Evolutionary conservation across 2,329 filamentous ascomycete species (phyloP), one percentile per base, ranked within the genome.

Genomic region (Colletotrichum plurivorum): DNA sequence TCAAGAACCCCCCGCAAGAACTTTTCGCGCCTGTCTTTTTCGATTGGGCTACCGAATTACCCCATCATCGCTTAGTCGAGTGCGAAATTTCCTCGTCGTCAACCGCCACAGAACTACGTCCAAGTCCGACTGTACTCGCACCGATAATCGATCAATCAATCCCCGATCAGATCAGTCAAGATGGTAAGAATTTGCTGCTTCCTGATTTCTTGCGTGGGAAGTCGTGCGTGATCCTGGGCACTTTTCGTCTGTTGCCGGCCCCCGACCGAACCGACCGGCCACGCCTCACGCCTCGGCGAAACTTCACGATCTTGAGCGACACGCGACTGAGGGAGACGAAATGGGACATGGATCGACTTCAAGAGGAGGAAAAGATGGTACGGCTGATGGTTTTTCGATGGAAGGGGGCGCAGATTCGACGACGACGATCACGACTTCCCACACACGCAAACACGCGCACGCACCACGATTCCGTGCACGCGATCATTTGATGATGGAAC

Each of bases 171-270:
- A 85, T 87, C 83, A 87, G 85, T 85, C 89, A 92, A 90, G 82
- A 92, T 92, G 90, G 90, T 92, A 88, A 90, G 89, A 79, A 45
- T 49, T 65, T 70, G 58, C 70, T 57, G 59, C 66, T 66, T 51
- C 70, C 69, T 69, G 59, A 70, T 63, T 72, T 63, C 71, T 67
- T 67, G 52, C 65, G 59, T 53, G 51, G 71, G 55, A 52, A 59
- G 59, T 59, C 57, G 36, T 53, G 65, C 66, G 71, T 67, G 53
- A 67, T 39, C 48, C 48, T 49, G 25, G 25, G 36, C n/a, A n/a
- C 53, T 25, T 18, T 48, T 36, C 31, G 31, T 36, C 31, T 36
- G 8, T 10, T 36, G 31, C 13, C 53, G 59, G 52, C 48, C 39
- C 49, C 49, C 65, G 54, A 63, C 67, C 63, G 57, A 71, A 58